Evolutionary conservation across 2,329 filamentous ascomycete species (phyloP).

Genomic region (Thelonectria rubi): DNA sequence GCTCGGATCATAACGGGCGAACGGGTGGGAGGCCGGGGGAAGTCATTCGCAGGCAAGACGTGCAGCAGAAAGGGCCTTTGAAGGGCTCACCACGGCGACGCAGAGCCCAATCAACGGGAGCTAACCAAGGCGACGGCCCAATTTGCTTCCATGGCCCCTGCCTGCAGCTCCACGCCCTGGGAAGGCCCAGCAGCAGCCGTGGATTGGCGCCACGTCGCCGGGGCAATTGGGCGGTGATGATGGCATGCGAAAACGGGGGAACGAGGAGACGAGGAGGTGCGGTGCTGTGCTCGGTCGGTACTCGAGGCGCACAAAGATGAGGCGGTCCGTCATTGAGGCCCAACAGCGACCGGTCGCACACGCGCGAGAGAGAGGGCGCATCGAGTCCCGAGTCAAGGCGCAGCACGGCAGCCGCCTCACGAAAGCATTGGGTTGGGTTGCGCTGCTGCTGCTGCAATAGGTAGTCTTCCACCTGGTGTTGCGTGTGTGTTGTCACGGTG

Average conservation of each 20-base stretch:
- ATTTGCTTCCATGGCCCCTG: slow-evolving; percentile 33
- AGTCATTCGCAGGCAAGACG: slow-evolving; percentile 41
- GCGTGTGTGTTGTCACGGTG: no score
- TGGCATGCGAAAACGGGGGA: neutral
- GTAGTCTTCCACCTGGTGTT: no score
- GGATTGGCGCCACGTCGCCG: slow-evolving; percentile 44
- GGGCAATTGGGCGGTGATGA: slow-evolving; percentile 35
- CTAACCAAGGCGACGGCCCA: no score
- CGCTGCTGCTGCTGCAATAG: neutral
- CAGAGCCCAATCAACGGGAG: no score
- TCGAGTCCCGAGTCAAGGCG: slow-evolving; percentile 10
- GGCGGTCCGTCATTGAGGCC: slow-evolving; percentile 40
- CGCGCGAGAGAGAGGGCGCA: slow-evolving; percentile 9
- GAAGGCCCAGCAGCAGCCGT: slow-evolving; percentile 24
- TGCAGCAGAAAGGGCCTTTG: neutral
- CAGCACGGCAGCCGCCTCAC: neutral
- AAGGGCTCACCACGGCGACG: neutral
- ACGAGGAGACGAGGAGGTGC: no score
- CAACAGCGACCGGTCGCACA: slow-evolving; percentile 32
- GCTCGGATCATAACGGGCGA: slow-evolving; percentile 45
- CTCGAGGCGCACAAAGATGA: slow-evolving; percentile 25
- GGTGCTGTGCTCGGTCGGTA: neutral
- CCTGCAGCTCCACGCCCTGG: slow-evolving; percentile 29
- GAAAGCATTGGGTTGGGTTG: slow-evolving; percentile 21
- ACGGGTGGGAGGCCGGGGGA: slow-evolving; percentile 45